A percentile compares a stretch with the other conserved stretches of the same genome.
These are phyloP conservation scores for Lepidium sativum DNA, from an alignment of 345 rosid species.

Conservation along the genomic window DNA sequence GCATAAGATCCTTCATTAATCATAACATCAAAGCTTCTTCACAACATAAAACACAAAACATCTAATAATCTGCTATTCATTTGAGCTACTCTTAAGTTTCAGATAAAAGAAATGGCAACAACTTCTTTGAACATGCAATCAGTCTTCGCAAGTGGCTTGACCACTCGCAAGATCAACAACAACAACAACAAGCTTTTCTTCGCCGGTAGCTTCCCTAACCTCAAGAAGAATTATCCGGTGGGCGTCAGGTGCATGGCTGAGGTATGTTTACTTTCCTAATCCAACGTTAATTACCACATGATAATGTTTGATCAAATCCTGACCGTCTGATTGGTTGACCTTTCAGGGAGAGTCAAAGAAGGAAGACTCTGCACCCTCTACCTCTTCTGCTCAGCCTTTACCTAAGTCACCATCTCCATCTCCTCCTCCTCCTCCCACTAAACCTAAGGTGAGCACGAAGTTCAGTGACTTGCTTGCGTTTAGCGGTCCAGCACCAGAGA, in stretches of 20 bases:
- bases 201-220: slow-evolving; percentile 9
- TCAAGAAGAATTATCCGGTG: slow-evolving; percentile 18
- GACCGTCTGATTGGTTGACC: not conserved
- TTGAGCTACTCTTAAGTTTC: not conserved
- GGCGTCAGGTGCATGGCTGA: slow-evolving; percentile 39
- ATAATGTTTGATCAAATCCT: not conserved
- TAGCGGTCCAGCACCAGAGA: slow-evolving; percentile 85
- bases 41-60: not conserved
- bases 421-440: slow-evolving; percentile 10
- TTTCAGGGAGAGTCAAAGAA: slow-evolving; percentile 15
- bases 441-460: slow-evolving; percentile 45
- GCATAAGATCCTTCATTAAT: not conserved
- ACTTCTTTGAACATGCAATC: slow-evolving; percentile 35
- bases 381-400: slow-evolving; percentile 20
- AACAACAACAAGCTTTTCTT: slow-evolving; percentile 8
- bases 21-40: slow-evolving; percentile 10
- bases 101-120: slow-evolving; percentile 32
- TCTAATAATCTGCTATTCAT: not conserved
- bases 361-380: slow-evolving; percentile 18
- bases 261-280: slow-evolving; percentile 17
- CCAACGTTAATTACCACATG: not conserved
- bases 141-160: slow-evolving; percentile 24
- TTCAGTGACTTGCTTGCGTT: slow-evolving; percentile 61
- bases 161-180: slow-evolving; percentile 9
- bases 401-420: slow-evolving; percentile 15